Percentiles rank a stretch among this genome's conserved stretches.
Conservation (phyloP, 2,329 filamentous ascomycete genomes). For the Sporothrix sp. region DNA sequence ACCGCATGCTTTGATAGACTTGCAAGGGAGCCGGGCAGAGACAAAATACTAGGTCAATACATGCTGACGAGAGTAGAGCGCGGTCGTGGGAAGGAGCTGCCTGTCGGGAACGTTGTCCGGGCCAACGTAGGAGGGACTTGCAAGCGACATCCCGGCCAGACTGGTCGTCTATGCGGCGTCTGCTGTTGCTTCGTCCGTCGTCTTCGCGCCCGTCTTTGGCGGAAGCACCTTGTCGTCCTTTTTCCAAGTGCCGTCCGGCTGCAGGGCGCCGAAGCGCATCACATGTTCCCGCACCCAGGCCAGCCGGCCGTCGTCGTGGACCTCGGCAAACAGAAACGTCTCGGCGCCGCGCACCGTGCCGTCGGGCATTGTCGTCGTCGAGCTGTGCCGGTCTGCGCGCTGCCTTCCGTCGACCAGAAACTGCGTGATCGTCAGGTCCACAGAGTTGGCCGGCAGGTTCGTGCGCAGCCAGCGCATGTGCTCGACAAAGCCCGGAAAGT, state of each 20-base stretch:
- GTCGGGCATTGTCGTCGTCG: conserved; percentile 1
- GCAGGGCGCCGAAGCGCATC: background rate
- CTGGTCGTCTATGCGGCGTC: background rate
- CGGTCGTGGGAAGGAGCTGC: too few species aligned
- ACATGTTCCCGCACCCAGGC: conserved; percentile 10
- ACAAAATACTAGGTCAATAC: too few species aligned
- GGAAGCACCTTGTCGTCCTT: background rate
- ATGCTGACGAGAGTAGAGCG: too few species aligned
- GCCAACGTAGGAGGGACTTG: background rate
- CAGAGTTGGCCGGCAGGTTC: background rate
- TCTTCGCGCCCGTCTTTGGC: too few species aligned
- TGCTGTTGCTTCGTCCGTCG: background rate
- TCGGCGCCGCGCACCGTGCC: conserved; percentile 6
- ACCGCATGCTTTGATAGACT: too few species aligned
- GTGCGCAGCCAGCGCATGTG: conserved; percentile 13
- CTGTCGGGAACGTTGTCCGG: too few species aligned
- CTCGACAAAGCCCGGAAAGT: conserved; percentile 11
- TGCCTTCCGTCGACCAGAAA: conserved; percentile 10
- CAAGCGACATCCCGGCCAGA: background rate
- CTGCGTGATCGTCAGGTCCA: conserved; percentile 1
- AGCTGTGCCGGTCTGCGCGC: conserved; percentile 11
- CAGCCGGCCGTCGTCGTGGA: conserved; percentile 13
- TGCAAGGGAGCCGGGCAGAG: too few species aligned
- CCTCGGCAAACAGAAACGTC: conserved; percentile 12
- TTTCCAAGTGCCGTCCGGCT: background rate